Base-by-base conservation (phyloP, 192 early-diverging fungal genomes). In the Rhizophagus sp. region DNA sequence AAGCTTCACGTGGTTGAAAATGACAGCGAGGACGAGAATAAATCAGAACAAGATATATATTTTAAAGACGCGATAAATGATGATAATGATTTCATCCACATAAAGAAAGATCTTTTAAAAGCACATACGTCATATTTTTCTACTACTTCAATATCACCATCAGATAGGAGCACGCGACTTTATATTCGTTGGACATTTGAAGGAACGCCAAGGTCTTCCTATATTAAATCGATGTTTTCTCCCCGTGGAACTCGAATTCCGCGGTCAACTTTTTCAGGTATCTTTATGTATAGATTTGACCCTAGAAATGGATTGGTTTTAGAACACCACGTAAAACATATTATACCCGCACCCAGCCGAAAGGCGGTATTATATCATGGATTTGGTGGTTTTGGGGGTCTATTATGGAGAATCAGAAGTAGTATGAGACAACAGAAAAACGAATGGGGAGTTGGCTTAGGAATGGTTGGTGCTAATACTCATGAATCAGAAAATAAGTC, bases 1-100 rank as follows among this genome's bases (percentile, higher is more conserved):
- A 83, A 80, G 17, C 84, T 90, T 65, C 81, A 84, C 22, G 84
- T 85, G 17, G 80, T 81, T 24, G 84, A 80, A 61, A 75, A 70
- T 39, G n/a, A 10, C 19, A 70, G 2, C 10, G 68, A 44, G 3
- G 80, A n/a, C 76, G 82, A 10, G 70, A 73, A 36, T 68, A 76
- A 19, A 78, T 76, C 7, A 30, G 80, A 6, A 39, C 61, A 33
- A 82, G 84, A 25, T 64, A 75, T 75, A 50, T 50, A 52, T 52
- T 50, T 61, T 17, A 62, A 50, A 62, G 52, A 27, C 73, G 13
- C 2, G 12, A 75, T 52, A 19, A 52, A 15, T 62, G 30, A 62
- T 11, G 3, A n/a, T 7, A 13, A 12, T 24, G 24, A 34, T 36
- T 22, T 13, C 25, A 9, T 24, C 3, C 13, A 15, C 19, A 50